phyloP scores from a whole-genome alignment of 2,329 filamentous ascomycete species.

The Trichophyton equinum region DNA sequence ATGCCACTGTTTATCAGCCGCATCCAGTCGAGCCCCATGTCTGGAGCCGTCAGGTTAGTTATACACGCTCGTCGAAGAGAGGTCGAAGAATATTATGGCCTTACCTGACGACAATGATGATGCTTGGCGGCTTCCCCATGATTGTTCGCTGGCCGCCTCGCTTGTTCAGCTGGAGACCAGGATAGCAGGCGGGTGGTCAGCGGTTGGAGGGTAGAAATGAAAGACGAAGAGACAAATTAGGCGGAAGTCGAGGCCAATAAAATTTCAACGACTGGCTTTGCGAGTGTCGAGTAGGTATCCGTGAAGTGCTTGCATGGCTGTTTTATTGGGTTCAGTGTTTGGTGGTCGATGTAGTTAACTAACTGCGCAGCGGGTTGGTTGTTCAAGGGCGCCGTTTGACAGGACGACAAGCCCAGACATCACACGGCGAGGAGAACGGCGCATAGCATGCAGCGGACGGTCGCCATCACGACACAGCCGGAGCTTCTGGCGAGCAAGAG shows the following conservation, averaged over 20 bases:
- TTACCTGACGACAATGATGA: conserved; percentile 11
- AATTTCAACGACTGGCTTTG: not conserved
- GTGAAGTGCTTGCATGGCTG: not conserved
- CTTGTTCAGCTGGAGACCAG: not conserved
- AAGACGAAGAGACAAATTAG: not conserved
- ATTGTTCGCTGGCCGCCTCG: not conserved
- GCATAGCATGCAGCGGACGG: no score
- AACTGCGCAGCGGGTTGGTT: no score
- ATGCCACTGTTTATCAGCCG: conserved; percentile 91
- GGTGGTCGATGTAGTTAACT: no score
- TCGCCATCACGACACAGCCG: no score
- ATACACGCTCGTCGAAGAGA: not conserved
- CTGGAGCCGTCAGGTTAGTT: conserved; percentile 30
- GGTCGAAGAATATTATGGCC: not conserved
- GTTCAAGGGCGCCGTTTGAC: no score
- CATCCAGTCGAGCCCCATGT: conserved; percentile 87
- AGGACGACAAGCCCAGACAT: no score
- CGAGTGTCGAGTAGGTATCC: not conserved
- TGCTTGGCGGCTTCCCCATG: conserved; percentile 10
- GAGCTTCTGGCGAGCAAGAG: no score
- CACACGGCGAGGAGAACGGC: no score
- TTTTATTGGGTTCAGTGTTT: not conserved
- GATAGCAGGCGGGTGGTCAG: not conserved
- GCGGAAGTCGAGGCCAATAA: not conserved
- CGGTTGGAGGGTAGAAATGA: not conserved